Percentiles rank a stretch among this genome's conserved stretches.
phyloP scores from a whole-genome alignment of 164 flowering plant genomes.

The Magnolia officinalis region DNA sequence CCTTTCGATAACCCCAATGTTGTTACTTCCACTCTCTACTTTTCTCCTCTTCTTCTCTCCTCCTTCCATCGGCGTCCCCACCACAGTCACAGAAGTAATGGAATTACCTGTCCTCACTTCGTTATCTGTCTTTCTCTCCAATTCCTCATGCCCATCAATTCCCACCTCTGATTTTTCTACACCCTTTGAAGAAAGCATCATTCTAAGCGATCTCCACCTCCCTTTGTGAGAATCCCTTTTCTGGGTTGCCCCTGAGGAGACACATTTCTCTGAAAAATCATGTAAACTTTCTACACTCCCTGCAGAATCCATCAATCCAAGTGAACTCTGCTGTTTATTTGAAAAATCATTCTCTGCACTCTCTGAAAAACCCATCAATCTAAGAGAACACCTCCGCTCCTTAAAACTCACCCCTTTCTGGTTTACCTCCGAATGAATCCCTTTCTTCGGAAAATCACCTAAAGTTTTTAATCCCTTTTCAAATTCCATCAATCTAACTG shows the following conservation, averaged over 20 bases:
- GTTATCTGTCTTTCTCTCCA: not conserved
- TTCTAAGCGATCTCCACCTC: not conserved
- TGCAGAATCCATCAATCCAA: not conserved
- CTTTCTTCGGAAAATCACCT: not conserved
- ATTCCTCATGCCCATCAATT: not conserved
- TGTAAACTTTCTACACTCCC: not conserved
- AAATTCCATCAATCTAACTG: not conserved
- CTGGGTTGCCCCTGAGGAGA: conserved; percentile 3
- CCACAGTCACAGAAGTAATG: not conserved
- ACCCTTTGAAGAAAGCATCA: not conserved
- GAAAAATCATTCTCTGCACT: not conserved
- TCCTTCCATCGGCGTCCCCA: not conserved
- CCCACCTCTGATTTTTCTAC: not conserved
- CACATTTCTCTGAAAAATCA: not conserved
- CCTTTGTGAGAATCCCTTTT: not conserved
- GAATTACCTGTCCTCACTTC: not conserved
- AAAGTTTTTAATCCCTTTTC: not conserved
- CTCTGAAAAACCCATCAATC: conserved; percentile 4
- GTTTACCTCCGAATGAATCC: not conserved
- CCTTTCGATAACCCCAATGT: not conserved
- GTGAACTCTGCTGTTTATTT: not conserved
- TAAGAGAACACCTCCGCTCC: not conserved
- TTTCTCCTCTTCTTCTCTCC: conserved; percentile 5
- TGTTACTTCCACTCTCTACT: not conserved
- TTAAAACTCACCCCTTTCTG: not conserved